Evolutionary conservation across 306 rosid genomes (phyloP).

Genomic region (Dicorynia guianensis): DNA sequence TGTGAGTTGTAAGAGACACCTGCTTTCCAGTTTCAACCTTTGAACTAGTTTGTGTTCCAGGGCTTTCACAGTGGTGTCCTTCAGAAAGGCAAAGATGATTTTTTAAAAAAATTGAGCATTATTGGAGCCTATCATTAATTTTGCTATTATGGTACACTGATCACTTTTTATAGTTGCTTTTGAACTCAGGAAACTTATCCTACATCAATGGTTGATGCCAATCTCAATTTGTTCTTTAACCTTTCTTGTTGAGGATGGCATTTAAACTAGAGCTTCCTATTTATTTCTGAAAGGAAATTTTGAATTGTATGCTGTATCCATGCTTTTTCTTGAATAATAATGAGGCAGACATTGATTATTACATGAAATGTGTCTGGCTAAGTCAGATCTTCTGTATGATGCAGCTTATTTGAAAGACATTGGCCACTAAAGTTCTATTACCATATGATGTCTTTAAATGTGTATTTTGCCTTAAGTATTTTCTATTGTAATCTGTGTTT

Average conservation of each 20-base stretch:
- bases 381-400: constrained; percentile 23
- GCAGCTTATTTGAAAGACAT: constrained; percentile 6
- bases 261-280: constrained; percentile 20
- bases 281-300: constrained; percentile 10
- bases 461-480: constrained; percentile 24
- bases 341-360: constrained; percentile 17
- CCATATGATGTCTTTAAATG: background rate
- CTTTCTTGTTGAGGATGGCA: constrained; percentile 2
- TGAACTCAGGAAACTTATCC: background rate
- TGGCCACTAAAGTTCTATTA: constrained; percentile 10
- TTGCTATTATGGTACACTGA: constrained; percentile 21
- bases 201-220: background rate
- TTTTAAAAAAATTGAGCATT: constrained; percentile 6
- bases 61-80: constrained; percentile 14
- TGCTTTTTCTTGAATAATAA: background rate
- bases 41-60: constrained; percentile 12
- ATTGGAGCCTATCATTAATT: constrained; percentile 16
- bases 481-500: constrained; percentile 33
- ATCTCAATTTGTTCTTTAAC: background rate
- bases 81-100: constrained; percentile 12
- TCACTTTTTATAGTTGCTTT: constrained; percentile 18
- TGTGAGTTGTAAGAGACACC: background rate
- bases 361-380: constrained; percentile 4
- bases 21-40: background rate
- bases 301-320: background rate